Evolutionary conservation across 2,329 filamentous ascomycete genomes (phyloP).

Genomic region (Alternaria angustiovoidea): DNA sequence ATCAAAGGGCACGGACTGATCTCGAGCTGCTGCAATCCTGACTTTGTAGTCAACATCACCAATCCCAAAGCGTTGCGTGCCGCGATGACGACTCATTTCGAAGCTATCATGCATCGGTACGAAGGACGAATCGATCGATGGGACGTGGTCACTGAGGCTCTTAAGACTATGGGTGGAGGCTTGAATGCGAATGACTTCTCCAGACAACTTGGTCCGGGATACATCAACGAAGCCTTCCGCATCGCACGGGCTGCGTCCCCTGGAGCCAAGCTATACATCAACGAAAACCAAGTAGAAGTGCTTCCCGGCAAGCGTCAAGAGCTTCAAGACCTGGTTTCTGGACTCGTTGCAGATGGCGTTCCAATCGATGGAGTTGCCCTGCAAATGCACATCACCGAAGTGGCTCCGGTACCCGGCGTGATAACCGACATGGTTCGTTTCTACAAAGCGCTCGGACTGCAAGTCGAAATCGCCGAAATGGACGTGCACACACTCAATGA

Average conservation of each 20-base stretch:
- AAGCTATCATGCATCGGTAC: conserved; percentile 10
- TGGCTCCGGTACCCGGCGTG: conserved; percentile 9
- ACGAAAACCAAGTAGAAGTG: conserved; percentile 5
- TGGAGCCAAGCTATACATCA: conserved; percentile 4
- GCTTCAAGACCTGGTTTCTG: conserved; percentile 9
- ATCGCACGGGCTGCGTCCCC: conserved; percentile 5
- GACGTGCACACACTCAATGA: conserved; percentile 15
- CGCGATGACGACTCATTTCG: conserved; percentile 16
- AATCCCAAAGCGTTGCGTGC: conserved; percentile 8
- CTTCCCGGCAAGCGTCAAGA: conserved; percentile 8
- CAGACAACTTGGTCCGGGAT: conserved; percentile 2
- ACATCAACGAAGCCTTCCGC: conserved; percentile 11
- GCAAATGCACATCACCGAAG: conserved; percentile 18
- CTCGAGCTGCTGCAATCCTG: conserved; percentile 16
- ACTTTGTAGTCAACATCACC: conserved; percentile 13
- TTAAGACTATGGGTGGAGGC: conserved; percentile 11
- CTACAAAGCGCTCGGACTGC: conserved; percentile 13
- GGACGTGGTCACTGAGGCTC: conserved; percentile 14
- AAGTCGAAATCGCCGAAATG: conserved; percentile 18
- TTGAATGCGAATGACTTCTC: conserved; percentile 4
- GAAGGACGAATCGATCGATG: conserved; percentile 7
- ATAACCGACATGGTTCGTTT: conserved; percentile 11
- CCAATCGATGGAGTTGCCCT: conserved; percentile 19
- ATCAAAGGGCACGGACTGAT: conserved; percentile 18
- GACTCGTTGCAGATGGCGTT: conserved; percentile 8